Base-by-base conservation (phyloP, 352 stramenopile species). In the Phytophthora fragariae region DNA sequence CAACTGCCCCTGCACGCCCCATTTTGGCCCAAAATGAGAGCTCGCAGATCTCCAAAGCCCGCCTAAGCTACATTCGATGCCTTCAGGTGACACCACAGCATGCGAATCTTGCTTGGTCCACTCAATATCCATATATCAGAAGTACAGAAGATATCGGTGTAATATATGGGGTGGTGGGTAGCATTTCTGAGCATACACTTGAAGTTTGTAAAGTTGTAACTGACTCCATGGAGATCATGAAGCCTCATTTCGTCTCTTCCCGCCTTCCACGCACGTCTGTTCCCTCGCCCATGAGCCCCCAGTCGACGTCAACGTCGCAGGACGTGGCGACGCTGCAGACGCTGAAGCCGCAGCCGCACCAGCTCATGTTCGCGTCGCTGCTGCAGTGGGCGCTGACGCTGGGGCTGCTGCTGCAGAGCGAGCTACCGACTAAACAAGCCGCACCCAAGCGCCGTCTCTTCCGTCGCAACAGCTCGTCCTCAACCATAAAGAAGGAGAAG, bases 401-500 rank as follows among this genome's bases (percentile, higher is more conserved):
- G 29, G 44, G 57, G 41, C 15, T 21, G 15, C 46, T 52, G 15
- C 46, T 52, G 46, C 46, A 52, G 46, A 52, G 46, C 46, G 46
- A 5, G 46, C 46, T 24, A 17, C 17, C 46, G 37, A 11, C 37
- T 5, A 1, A 44, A 17, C 46, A 52, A 52, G 17, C 5, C 17
- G 46, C 14, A 44, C 37, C 12, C 12, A 44, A 14, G 7, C 17
- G 12, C 17, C 29, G 67, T 6, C 11, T 74, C 54, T 71, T 71
- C 39, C 68, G 62, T 7, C 47, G 62, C 33, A 10, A 49, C 29
- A 74, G 67, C 35, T 52, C 17, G 7, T 63, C 47, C 33, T 57
- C 62, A 5, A 8, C 37, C 62, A 75, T 66, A 31, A 75, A 62
- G 47, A 66, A 71, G 15, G 49, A 68, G 29, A 63, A 68, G 24